Base-by-base conservation (phyloP, 768 basidiomycete species). In the Pleurotus sapidus region DNA sequence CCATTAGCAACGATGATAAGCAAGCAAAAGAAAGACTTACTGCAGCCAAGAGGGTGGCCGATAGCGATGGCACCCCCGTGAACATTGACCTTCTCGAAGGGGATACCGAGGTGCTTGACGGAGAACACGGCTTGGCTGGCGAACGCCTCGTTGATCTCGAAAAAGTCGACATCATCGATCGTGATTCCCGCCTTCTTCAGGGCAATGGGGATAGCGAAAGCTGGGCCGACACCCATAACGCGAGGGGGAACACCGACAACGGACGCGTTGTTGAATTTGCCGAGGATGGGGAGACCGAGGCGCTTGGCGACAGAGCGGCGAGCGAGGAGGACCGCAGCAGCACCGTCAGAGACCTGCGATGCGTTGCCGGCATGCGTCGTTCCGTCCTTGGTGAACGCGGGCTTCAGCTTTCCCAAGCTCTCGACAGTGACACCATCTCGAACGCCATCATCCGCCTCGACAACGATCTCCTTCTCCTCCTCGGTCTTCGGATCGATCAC, bases 211-310 rank as follows among this genome's bases (percentile, higher is more conserved):
- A 95, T 92, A 46, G 93, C 95, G 70, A 82, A 89, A 37, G 91
- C 91, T 2, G 94, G 94, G 55, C 94, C 94, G 65, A 96, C 84
- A 65, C 93, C 93, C 92, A 94, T 95, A 69, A 94, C 85, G 60
- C 84, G 83, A 45, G 91, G 91, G 2, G 91, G 89, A 12, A 95
- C 93, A 63, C 95, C 94, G 8, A 89, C 83, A 30, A 78, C 82
- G 43, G 77, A 73, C 1, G 88, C 82, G 38, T 79, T 79, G 65
- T 93, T 83, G 68, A 84, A 95, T 74, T 95, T 95, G 71, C 91
- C 95, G 53, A 93, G 53, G 64, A 96, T 86, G 46, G 91, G 89
- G n/a, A 96, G 82, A 24, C 90, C 87, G 51, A 95, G 87, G 60
- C 84, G 84, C 69, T 86, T 84, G 4, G 95, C 94, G 51, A 85